phyloP scores from a whole-genome alignment of 495 filamentous ascomycete genomes.

The Parmelia sp. region DNA sequence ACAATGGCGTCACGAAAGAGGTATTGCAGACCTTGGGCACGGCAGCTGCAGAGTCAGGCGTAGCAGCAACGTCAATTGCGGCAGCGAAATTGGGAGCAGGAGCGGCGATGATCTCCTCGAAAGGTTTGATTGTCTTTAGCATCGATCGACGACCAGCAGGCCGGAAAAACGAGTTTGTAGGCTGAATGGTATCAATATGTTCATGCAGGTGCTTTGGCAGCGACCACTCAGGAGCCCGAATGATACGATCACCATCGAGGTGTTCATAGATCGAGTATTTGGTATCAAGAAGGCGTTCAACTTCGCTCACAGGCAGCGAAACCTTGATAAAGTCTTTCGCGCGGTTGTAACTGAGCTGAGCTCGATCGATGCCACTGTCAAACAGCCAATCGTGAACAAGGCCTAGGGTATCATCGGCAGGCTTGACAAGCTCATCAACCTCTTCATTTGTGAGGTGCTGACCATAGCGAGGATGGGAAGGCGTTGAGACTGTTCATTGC shows the following conservation, averaged over 20 bases:
- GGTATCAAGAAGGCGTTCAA: slow-evolving; percentile 40
- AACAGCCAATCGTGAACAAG: slow-evolving; percentile 40
- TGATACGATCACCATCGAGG: slow-evolving; percentile 33
- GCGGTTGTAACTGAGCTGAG: slow-evolving; percentile 28
- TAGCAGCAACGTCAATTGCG: slow-evolving; percentile 27
- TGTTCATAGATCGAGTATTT: slow-evolving; percentile 39
- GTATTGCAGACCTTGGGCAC: slow-evolving; percentile 44
- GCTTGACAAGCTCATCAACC: slow-evolving; percentile 35
- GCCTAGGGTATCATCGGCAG: slow-evolving; percentile 29
- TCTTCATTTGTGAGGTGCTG: slow-evolving; percentile 36
- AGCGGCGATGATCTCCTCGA: slow-evolving; percentile 1
- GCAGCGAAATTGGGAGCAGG: slow-evolving; percentile 24
- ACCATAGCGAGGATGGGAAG: slow-evolving; percentile 38
- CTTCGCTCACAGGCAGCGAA: slow-evolving; percentile 29
- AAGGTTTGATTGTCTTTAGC: slow-evolving; percentile 18
- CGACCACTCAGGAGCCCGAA: slow-evolving; percentile 45
- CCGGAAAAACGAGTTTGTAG: slow-evolving; percentile 58
- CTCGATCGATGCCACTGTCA: slow-evolving; percentile 30
- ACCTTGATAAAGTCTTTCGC: slow-evolving; percentile 40
- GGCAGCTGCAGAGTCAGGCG: slow-evolving; percentile 21
- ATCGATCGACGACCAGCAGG: slow-evolving; percentile 16
- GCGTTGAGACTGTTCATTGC: slow-evolving; percentile 37
- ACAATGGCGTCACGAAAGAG: slow-evolving; percentile 46
- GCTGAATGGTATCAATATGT: slow-evolving; percentile 59
- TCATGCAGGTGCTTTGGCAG: slow-evolving; percentile 47